A percentile compares a stretch with the other conserved stretches of the same genome.
phyloP scores from a whole-genome alignment of 2,329 filamentous ascomycete species.

The Aspergillus proliferans region DNA sequence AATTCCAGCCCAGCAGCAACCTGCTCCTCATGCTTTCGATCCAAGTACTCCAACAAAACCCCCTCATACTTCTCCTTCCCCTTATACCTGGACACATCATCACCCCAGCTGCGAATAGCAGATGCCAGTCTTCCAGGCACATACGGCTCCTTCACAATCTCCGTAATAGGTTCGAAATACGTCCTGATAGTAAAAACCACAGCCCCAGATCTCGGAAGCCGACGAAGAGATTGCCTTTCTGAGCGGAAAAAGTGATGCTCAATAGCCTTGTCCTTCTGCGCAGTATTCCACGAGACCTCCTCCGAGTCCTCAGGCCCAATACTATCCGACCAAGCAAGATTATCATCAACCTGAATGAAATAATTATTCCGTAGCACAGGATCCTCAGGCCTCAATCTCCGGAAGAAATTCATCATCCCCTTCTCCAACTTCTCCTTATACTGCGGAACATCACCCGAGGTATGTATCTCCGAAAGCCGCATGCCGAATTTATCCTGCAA shows the following conservation, averaged over 20 bases:
- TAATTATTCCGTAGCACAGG: slow-evolving; percentile 71
- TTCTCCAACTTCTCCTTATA: slow-evolving; percentile 66
- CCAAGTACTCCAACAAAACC: slow-evolving; percentile 69
- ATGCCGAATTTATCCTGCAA: slow-evolving; percentile 75
- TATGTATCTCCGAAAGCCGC: slow-evolving; percentile 73
- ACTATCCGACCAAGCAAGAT: slow-evolving; percentile 66
- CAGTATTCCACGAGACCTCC: slow-evolving; percentile 65
- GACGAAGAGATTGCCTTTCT: slow-evolving; percentile 64
- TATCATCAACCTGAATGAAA: slow-evolving; percentile 79
- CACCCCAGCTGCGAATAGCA: slow-evolving; percentile 73
- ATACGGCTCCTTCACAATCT: slow-evolving; percentile 63
- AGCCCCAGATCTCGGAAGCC: slow-evolving; percentile 53
- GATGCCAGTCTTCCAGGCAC: slow-evolving; percentile 73
- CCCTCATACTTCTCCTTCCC: slow-evolving; percentile 67
- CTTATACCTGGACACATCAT: slow-evolving; percentile 71
- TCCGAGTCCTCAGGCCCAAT: slow-evolving; percentile 67
- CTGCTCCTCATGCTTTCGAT: slow-evolving; percentile 68
- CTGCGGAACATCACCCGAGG: slow-evolving; percentile 66
- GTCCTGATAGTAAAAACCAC: slow-evolving; percentile 72
- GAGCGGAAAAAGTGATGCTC: slow-evolving; percentile 70
- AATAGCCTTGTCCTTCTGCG: slow-evolving; percentile 66
- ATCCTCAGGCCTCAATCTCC: slow-evolving; percentile 61
- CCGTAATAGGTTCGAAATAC: slow-evolving; percentile 67
- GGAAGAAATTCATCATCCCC: slow-evolving; percentile 78
- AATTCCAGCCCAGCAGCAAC: slow-evolving; percentile 59